phyloP scores from a whole-genome alignment of 2,329 filamentous ascomycete genomes.

The Myriosclerotinia duriaeana region DNA sequence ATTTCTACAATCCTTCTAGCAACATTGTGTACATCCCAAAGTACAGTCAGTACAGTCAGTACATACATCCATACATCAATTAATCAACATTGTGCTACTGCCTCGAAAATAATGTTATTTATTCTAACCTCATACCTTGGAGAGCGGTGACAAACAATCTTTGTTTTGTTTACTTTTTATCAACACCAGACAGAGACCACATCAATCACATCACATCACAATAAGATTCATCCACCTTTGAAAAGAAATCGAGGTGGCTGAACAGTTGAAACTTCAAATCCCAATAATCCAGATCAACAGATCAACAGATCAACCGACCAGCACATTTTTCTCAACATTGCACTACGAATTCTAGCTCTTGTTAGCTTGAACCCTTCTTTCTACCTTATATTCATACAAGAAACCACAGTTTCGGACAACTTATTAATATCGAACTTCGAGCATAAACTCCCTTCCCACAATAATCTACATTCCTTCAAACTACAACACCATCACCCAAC shows the following conservation, averaged over 20 bases:
- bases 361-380: no score
- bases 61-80: no score
- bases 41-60: no score
- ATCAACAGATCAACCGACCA: no score
- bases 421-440: constrained; percentile 1
- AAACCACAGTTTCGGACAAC: not conserved
- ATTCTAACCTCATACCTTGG: not conserved
- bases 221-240: no score
- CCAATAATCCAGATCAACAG: not conserved
- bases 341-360: constrained; percentile 3
- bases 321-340: constrained; percentile 9
- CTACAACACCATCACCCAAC: not conserved
- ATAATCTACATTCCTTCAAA: not conserved
- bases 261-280: constrained; percentile 10
- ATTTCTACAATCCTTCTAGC: no score
- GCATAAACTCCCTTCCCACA: not conserved
- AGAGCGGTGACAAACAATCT: constrained; percentile 18
- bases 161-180: not conserved
- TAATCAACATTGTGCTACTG: not conserved
- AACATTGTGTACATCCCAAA: no score
- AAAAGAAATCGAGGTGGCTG: constrained; percentile 19
- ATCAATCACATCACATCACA: no score
- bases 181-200: constrained; percentile 1
- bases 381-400: no score
- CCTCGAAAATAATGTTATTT: constrained; percentile 15